Evolutionary conservation across 2,329 filamentous ascomycete genomes (phyloP).

Genomic region (Diaporthe velutina): DNA sequence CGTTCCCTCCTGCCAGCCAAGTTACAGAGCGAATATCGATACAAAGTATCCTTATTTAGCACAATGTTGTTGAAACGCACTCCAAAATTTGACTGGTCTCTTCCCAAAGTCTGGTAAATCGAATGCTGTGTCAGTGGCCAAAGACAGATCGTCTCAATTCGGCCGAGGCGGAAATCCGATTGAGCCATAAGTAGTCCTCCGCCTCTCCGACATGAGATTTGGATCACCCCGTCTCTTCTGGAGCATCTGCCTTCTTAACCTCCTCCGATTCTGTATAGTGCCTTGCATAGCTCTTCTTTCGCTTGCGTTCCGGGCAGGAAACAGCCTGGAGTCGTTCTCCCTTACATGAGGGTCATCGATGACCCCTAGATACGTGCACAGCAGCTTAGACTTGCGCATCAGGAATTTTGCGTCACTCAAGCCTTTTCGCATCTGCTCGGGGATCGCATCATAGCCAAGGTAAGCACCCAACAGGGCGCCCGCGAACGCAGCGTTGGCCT

Average conservation of each 20-base stretch:
- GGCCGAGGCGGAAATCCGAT: neutral
- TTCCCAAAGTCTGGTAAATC: neutral
- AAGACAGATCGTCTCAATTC: neutral
- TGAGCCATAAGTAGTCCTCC: no score
- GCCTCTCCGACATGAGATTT: neutral
- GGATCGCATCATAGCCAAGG: constrained; percentile 23
- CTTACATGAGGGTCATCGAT: no score
- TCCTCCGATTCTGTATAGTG: neutral
- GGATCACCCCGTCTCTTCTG: neutral
- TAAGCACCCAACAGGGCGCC: constrained; percentile 27
- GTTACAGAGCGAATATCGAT: neutral
- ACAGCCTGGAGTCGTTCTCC: neutral
- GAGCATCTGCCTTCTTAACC: neutral
- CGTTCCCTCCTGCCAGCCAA: neutral
- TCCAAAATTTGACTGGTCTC: neutral
- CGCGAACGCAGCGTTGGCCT: constrained; percentile 14
- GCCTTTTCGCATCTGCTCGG: neutral
- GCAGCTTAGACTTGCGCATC: neutral
- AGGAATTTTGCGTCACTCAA: neutral
- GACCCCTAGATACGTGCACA: neutral
- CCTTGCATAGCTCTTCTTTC: neutral
- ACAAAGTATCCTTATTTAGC: neutral
- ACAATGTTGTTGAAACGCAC: neutral
- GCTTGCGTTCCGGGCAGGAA: no score
- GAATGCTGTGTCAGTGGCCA: neutral